Conservation (phyloP, 768 basidiomycete species). For the Pulveroboletus sp. region DNA sequence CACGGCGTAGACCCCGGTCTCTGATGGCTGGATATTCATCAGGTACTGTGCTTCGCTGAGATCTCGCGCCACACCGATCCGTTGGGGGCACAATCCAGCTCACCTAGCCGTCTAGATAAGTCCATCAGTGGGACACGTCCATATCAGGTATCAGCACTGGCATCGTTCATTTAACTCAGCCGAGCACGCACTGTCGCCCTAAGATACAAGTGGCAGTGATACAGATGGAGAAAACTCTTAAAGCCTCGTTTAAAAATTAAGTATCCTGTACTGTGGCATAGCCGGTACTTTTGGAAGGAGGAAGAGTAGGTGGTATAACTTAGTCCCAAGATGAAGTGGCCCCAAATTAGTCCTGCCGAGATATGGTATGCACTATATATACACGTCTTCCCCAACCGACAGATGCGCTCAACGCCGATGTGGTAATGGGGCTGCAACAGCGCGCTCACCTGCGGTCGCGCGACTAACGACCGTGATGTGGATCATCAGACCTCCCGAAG, state of each 20-base stretch:
- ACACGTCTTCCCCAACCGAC: conserved; percentile 14
- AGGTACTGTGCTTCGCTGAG: conserved; percentile 21
- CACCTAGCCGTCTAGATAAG: background rate
- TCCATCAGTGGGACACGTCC: conserved; percentile 4
- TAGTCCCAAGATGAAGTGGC: conserved; percentile 17
- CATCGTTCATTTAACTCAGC: conserved; percentile 10
- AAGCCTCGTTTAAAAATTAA: conserved; percentile 12
- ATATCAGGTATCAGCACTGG: conserved; percentile 2
- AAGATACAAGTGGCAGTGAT: conserved; percentile 8
- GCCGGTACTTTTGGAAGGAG: conserved; percentile 21
- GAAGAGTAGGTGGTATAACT: conserved; percentile 25
- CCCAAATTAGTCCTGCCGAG: conserved; percentile 21
- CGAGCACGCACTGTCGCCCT: conserved; percentile 1
- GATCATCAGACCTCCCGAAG: conserved; percentile 12
- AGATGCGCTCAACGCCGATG: conserved; percentile 21
- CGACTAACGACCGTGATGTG: conserved; percentile 19
- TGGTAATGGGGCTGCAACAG: conserved; percentile 7
- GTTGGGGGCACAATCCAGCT: background rate
- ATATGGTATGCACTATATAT: conserved; percentile 20
- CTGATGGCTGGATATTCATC: background rate
- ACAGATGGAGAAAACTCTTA: conserved; percentile 10
- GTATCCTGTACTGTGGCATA: conserved; percentile 12
- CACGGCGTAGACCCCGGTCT: conserved; percentile 3
- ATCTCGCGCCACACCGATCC: conserved; percentile 20
- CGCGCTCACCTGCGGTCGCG: conserved; percentile 28